Percentiles rank a stretch among this genome's conserved stretches.
Conservation (phyloP, 2,329 filamentous ascomycete genomes). For the Fusarium xylarioides region DNA sequence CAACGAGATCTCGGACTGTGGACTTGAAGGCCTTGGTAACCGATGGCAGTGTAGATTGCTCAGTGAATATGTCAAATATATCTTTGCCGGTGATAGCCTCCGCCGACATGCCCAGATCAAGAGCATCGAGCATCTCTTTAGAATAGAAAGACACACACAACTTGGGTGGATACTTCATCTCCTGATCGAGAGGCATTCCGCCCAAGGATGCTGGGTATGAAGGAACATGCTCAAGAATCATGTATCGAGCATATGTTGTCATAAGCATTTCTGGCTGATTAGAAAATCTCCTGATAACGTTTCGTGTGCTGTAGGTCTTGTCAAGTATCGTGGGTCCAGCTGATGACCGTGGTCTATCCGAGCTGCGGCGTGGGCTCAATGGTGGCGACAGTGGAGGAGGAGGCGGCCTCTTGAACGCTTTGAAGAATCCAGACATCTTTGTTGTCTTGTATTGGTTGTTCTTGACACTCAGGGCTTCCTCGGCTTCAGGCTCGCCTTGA, state of each 20-base stretch:
- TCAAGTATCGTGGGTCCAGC: constrained; percentile 29
- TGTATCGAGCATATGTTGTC: constrained; percentile 46
- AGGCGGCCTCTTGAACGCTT: constrained; percentile 44
- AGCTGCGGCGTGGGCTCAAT: constrained; percentile 39
- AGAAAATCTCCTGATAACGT: constrained; percentile 35
- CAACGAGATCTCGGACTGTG: constrained; percentile 52
- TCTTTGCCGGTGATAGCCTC: constrained; percentile 57
- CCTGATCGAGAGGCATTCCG: constrained; percentile 41
- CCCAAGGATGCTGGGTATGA: constrained; percentile 36
- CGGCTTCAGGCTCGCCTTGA: constrained; percentile 34
- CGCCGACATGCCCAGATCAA: constrained; percentile 52
- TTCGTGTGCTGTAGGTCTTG: constrained; percentile 42
- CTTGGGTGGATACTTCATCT: constrained; percentile 41
- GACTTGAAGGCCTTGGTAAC: constrained; percentile 56
- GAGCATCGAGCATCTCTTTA: constrained; percentile 55
- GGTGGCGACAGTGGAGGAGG: constrained; percentile 39
- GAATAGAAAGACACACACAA: constrained; percentile 59
- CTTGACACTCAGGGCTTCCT: constrained; percentile 42
- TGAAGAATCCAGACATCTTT: constrained; percentile 47
- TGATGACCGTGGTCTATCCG: constrained; percentile 39
- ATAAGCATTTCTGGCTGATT: constrained; percentile 33
- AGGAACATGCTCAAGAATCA: constrained; percentile 45
- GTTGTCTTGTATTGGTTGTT: constrained; percentile 35
- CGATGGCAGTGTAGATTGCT: constrained; percentile 55
- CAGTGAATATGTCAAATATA: constrained; percentile 63